Evolutionary conservation across 2,329 filamentous ascomycete genomes (phyloP).

Genomic region (Trichoderma polysporum): DNA sequence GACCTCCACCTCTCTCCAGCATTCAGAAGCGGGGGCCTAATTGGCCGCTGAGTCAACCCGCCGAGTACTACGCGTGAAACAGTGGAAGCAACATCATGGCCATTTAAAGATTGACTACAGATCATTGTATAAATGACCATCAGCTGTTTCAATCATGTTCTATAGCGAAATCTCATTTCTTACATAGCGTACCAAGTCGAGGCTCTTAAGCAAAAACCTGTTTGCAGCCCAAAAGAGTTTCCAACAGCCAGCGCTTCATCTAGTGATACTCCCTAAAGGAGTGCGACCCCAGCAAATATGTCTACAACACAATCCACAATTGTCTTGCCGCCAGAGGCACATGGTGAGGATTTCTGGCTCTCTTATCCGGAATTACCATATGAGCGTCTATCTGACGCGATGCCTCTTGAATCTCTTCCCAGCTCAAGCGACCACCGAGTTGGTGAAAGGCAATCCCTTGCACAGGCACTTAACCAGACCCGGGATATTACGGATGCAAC

Average conservation of each 20-base stretch:
- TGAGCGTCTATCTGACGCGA: neutral
- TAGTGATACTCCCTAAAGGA: too few species aligned
- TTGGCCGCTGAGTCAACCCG: too few species aligned
- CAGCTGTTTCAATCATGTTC: neutral
- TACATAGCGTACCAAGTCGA: neutral
- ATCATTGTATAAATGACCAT: neutral
- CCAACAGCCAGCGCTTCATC: too few species aligned
- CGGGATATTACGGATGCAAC: neutral
- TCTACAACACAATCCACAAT: neutral
- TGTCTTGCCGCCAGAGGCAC: neutral
- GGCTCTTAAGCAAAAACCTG: neutral
- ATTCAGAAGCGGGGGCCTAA: too few species aligned
- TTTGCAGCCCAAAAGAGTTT: too few species aligned
- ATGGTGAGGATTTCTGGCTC: neutral
- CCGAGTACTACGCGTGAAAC: too few species aligned
- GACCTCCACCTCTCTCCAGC: too few species aligned
- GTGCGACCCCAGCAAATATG: neutral
- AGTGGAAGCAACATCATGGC: neutral
- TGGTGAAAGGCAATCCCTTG: neutral
- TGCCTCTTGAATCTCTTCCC: neutral
- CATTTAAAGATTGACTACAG: neutral
- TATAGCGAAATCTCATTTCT: neutral
- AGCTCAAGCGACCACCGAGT: neutral
- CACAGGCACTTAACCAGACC: neutral
- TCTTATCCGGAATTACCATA: neutral